A percentile compares a stretch with the other conserved stretches of the same genome.
Evolutionary conservation across 371 early-diverging fungal species (phyloP).

Genomic region (Dichotomocladium elegans): DNA sequence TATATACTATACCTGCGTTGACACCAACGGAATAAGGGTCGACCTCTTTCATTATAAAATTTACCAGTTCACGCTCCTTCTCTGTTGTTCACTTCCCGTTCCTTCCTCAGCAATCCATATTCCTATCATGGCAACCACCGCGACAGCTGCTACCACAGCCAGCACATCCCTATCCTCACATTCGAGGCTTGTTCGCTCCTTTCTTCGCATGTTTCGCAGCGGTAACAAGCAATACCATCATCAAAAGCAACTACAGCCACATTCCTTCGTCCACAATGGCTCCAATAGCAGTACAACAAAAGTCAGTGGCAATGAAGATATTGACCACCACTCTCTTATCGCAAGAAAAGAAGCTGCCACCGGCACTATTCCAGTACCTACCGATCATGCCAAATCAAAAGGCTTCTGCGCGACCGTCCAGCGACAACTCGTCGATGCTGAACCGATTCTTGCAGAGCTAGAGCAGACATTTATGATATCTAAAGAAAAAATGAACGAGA

Average conservation of each 20-base stretch:
- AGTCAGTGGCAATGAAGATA: background rate
- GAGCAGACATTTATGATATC: constrained; percentile 47
- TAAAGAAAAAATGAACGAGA: constrained; percentile 47
- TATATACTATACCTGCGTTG: too few relatives aligned
- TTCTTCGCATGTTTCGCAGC: background rate
- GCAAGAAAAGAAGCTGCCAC: too few relatives aligned
- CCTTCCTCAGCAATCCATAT: too few relatives aligned
- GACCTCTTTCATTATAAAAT: too few relatives aligned
- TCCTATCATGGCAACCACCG: background rate
- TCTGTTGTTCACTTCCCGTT: too few relatives aligned
- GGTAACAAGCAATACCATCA: background rate
- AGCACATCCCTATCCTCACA: background rate
- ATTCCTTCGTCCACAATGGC: background rate
- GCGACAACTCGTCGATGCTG: background rate
- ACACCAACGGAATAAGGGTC: too few relatives aligned
- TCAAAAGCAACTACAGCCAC: background rate
- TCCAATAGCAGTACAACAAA: background rate
- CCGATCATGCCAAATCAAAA: too few relatives aligned
- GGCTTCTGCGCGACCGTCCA: background rate
- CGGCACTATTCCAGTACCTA: too few relatives aligned
- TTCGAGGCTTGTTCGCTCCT: background rate
- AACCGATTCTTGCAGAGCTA: constrained; percentile 1
- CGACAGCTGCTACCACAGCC: background rate
- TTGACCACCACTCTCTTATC: too few relatives aligned
- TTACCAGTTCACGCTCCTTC: too few relatives aligned